These are phyloP conservation scores for Marasmius tenuissimus DNA, from an alignment of 1,284 basidiomycete genomes.

Conservation along the genomic window DNA sequence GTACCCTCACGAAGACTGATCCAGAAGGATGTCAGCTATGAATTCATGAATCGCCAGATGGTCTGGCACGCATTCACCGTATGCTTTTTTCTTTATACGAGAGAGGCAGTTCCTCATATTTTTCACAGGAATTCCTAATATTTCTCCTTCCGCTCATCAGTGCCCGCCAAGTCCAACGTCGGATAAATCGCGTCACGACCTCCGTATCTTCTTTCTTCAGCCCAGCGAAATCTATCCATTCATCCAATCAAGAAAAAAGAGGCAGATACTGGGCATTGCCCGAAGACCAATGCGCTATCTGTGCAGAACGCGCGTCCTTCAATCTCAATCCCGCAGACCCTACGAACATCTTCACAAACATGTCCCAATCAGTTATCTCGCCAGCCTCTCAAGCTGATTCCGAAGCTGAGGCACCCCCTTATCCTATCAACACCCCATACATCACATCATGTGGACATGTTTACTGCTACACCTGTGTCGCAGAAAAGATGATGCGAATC, in stretches of 20 bases:
- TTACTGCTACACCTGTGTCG: slow-evolving; percentile 89
- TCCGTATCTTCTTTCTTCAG: slow-evolving; percentile 34
- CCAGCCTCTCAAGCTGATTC: slow-evolving; percentile 24
- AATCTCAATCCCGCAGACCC: slow-evolving; percentile 57
- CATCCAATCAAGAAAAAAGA: slow-evolving; percentile 27
- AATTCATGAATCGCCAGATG: slow-evolving; percentile 99
- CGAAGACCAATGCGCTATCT: slow-evolving; percentile 76
- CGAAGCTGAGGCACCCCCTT: slow-evolving; percentile 43
- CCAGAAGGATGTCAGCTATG: slow-evolving; percentile 90
- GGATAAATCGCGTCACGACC: slow-evolving; percentile 45
- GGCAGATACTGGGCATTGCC: slow-evolving; percentile 69
- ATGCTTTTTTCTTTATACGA: slow-evolving; percentile 26
- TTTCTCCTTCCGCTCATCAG: slow-evolving; percentile 89
- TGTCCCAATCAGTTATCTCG: slow-evolving; percentile 24
- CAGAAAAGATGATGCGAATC: slow-evolving; percentile 74
- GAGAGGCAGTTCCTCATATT: slow-evolving; percentile 2
- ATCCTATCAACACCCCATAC: slow-evolving; percentile 73
- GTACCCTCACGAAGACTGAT: slow-evolving; percentile 73
- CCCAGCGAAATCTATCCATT: slow-evolving; percentile 12
- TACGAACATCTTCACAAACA: slow-evolving; percentile 46
- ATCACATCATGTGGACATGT: slow-evolving; percentile 75
- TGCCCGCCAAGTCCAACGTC: slow-evolving; percentile 61
- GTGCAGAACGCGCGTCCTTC: slow-evolving; percentile 69
- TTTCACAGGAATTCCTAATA: slow-evolving; percentile 87
- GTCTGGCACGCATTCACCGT: slow-evolving; percentile 99